phyloP scores from a whole-genome alignment of 139 green algal genomes.

The Monoraphidium neglectum region DNA sequence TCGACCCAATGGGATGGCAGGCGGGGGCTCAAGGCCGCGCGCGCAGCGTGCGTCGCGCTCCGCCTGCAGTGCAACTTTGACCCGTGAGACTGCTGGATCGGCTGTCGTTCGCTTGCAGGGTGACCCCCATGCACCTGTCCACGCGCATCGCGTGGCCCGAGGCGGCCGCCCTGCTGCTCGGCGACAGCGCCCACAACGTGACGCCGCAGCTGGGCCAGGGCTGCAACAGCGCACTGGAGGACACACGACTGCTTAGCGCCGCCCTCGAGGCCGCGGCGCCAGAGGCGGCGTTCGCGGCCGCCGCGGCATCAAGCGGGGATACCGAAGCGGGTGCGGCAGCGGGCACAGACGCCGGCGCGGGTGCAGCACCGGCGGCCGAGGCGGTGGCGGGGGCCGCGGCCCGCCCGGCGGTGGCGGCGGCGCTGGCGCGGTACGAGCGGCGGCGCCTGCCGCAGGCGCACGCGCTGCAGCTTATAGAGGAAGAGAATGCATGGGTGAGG shows the following conservation, averaged over 20 bases:
- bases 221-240: constrained; percentile 36
- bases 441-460: constrained; percentile 23
- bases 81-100: too few species aligned
- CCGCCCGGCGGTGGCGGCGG: not conserved
- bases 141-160: not conserved
- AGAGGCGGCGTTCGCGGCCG: too few species aligned
- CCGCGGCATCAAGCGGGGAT: too few species aligned
- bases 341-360: too few species aligned
- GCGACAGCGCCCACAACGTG: constrained; percentile 14
- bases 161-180: constrained; percentile 18
- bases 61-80: too few species aligned
- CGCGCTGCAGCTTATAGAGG: constrained; percentile 26
- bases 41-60: too few species aligned
- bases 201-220: constrained; percentile 14
- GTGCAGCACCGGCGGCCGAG: too few species aligned
- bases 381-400: too few species aligned
- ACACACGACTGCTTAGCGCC: not conserved
- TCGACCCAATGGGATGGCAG: too few species aligned
- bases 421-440: constrained; percentile 4
- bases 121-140: constrained; percentile 21
- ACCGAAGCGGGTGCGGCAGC: too few species aligned
- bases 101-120: too few species aligned
- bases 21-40: too few species aligned
- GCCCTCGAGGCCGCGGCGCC: not conserved
- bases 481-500: constrained; percentile 26